These are phyloP conservation scores for Sugiyamaella lignohabitans DNA, from an alignment of 805 yeast species.

Conservation along the genomic window DNA sequence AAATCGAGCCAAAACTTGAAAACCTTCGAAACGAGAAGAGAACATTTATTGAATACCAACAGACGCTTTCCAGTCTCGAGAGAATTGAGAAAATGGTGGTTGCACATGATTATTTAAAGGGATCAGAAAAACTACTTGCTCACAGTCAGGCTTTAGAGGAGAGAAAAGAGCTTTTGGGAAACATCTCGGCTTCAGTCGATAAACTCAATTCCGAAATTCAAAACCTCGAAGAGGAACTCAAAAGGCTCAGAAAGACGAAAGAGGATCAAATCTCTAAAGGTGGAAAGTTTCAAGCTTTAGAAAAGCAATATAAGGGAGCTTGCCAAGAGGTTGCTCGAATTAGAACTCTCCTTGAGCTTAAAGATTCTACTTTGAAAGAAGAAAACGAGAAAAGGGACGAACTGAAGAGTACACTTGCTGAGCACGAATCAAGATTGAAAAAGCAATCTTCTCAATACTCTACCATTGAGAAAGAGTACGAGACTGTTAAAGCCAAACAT, in stretches of 20 bases:
- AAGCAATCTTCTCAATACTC: conserved; percentile 31
- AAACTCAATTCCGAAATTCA: conserved; percentile 49
- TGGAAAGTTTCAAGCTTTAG: conserved; percentile 53
- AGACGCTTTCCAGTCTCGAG: conserved; percentile 73
- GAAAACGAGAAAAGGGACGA: conserved; percentile 37
- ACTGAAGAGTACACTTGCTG: conserved; percentile 35
- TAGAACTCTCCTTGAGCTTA: conserved; percentile 55
- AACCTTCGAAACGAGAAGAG: conserved; percentile 76
- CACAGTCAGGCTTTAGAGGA: conserved; percentile 30
- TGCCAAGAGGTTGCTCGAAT: conserved; percentile 63
- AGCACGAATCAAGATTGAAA: conserved; percentile 21
- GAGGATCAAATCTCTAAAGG: conserved; percentile 57
- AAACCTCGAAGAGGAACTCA: conserved; percentile 55
- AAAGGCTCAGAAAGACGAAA: conserved; percentile 44
- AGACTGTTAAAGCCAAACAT: conserved; percentile 39
- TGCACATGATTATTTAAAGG: conserved; percentile 62
- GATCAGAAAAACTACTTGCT: conserved; percentile 36
- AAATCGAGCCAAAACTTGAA: conserved; percentile 87
- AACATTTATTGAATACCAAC: conserved; percentile 77
- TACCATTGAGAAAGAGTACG: conserved; percentile 41
- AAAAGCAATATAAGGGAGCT: conserved; percentile 47
- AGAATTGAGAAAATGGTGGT: conserved; percentile 64
- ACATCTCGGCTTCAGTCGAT: conserved; percentile 40
- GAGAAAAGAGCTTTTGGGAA: conserved; percentile 26
- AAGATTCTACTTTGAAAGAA: conserved; percentile 51